phyloP scores from a whole-genome alignment of 2,329 filamentous ascomycete species.

The Clarireedia monteithiana region DNA sequence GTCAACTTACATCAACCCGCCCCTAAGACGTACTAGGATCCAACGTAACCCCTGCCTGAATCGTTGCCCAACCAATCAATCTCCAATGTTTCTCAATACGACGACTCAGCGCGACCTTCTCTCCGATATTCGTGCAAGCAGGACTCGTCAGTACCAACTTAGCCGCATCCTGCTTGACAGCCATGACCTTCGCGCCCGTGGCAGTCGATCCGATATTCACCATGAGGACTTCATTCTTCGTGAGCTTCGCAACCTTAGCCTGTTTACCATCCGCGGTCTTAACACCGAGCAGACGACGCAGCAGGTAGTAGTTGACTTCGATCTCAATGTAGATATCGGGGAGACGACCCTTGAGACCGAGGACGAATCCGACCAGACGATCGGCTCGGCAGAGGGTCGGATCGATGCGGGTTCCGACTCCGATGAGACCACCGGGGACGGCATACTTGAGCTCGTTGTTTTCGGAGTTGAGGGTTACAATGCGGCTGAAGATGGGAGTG shows the following conservation, averaged over 20 bases:
- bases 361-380: conserved; percentile 95
- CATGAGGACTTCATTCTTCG: conserved; percentile 99
- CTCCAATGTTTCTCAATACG: conserved; percentile 99
- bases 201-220: conserved; percentile 98
- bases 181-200: conserved; percentile 93
- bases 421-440: conserved; percentile 93
- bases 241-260: conserved; percentile 95
- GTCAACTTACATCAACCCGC: neutral
- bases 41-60: conserved; percentile 29
- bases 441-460: conserved; percentile 98
- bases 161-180: conserved; percentile 94
- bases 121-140: conserved; percentile 92
- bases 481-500: conserved; percentile 92
- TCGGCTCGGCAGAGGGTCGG: conserved; percentile 97
- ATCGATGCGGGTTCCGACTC: conserved; percentile 95
- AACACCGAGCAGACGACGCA: conserved; percentile 89
- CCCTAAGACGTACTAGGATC: conserved; percentile 27
- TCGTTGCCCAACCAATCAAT: conserved; percentile 80
- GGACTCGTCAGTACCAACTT: conserved; percentile 89
- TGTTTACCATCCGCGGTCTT: conserved; percentile 98
- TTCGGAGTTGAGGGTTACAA: conserved; percentile 93
- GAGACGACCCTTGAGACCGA: conserved; percentile 86
- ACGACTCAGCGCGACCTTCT: conserved; percentile 93
- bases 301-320: conserved; percentile 98
- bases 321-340: conserved; percentile 98